Evolutionary conservation across 2,329 filamentous ascomycete genomes (phyloP), one percentile per base, ranked within the genome.

Genomic region (Emergomyces orientalis): DNA sequence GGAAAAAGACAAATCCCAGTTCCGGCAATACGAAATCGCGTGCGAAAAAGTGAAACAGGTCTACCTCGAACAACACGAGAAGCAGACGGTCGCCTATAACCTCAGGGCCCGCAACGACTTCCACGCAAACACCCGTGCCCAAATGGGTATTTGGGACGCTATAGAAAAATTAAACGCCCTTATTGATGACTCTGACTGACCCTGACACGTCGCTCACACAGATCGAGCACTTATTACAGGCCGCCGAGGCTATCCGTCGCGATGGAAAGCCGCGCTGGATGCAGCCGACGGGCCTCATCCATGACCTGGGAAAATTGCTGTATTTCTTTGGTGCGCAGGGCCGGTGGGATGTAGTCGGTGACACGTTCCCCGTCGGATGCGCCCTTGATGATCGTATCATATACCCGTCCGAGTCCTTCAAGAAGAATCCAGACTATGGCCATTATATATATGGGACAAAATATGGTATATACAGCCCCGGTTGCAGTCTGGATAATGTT

Each of bases 141-240:
- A 88, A 75, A 90, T 96, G 89, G 88, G 87, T 65, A 82, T 96
- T 74, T 96, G 91, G 91, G 82, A 95, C 74, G 91, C 91, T 25
- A 94, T 96, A 78, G 90, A 95, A 83, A 92, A 91, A 77, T 87
- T 96, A 71, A 90, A 96, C 82, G 91, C 88, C 0, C 83, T 96
- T 60, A 89, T 96, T 74, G 91, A 96, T 77, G 89, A 95, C 77
- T 91, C 88, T 25, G 91, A 96, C 88, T 25, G 91, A 96, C 78
- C 91, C 91, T 1, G 91, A 96, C 78, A 96, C 91, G 55, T 86
- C 84, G 57, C 86, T 96, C 66, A 88, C 86, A 34, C 91, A 96
- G 79, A 95, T 96, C 73, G 88, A 95, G 77, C 91, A 96, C 76
- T 82, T 96, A 37, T 84, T 96, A 19, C 91, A 96, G 75, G 87